phyloP scores from a whole-genome alignment of 805 yeast genomes.

The Saturnispora silvae region DNA sequence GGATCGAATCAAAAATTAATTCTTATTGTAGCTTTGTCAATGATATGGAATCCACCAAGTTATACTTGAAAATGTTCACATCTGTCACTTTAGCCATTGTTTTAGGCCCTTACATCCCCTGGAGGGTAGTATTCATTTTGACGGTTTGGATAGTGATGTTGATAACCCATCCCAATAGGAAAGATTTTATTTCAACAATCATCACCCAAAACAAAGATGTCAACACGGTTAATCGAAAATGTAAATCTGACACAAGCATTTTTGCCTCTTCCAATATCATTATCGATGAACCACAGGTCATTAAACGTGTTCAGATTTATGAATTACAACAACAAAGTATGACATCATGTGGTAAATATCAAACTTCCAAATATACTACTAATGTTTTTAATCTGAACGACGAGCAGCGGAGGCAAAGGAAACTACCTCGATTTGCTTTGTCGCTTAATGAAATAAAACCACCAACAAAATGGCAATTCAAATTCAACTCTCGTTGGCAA shows the following conservation, averaged over 20 bases:
- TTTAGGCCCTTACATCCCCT: constrained; percentile 46
- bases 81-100: constrained; percentile 32
- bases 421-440: constrained; percentile 56
- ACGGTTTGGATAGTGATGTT: constrained; percentile 47
- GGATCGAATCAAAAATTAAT: constrained; percentile 42
- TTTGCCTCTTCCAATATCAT: constrained; percentile 24
- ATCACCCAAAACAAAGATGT: background rate
- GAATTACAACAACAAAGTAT: constrained; percentile 63
- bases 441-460: constrained; percentile 46
- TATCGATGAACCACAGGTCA: constrained; percentile 59
- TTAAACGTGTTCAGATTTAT: constrained; percentile 58
- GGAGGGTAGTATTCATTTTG: constrained; percentile 47
- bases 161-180: constrained; percentile 48
- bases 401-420: constrained; percentile 25
- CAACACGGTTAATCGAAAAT: background rate
- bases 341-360: constrained; percentile 47
- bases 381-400: constrained; percentile 34
- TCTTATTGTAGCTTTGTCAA: constrained; percentile 64
- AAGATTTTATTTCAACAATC: constrained; percentile 10
- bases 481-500: constrained; percentile 49
- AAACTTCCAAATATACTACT: constrained; percentile 45
- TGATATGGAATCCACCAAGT: constrained; percentile 52
- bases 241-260: background rate
- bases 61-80: constrained; percentile 36
- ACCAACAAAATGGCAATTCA: constrained; percentile 63